Evolutionary conservation across 345 rosid genomes (phyloP).

Genomic region (Syzygium oleosum): DNA sequence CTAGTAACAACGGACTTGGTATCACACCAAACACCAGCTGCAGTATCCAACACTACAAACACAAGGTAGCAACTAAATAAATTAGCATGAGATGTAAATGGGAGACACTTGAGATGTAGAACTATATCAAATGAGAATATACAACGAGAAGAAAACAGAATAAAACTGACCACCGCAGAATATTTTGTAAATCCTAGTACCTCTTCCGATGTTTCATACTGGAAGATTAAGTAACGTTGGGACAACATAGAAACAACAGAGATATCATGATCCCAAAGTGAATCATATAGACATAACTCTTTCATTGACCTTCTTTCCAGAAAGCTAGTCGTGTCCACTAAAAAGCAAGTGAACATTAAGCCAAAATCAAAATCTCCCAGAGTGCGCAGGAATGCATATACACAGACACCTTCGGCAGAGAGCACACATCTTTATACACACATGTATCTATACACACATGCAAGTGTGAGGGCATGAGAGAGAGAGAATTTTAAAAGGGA

Average conservation of each 20-base stretch:
- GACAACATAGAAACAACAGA: background rate
- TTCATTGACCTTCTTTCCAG: background rate
- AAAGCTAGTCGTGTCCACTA: background rate
- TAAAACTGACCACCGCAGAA: background rate
- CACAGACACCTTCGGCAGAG: too few species aligned
- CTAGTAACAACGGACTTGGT: conserved; percentile 95
- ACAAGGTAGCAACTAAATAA: conserved; percentile 3
- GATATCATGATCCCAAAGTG: background rate
- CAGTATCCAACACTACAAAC: conserved; percentile 87
- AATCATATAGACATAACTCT: background rate
- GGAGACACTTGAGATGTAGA: background rate
- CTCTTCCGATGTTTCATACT: background rate
- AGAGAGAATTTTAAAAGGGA: too few species aligned
- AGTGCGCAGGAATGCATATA: background rate
- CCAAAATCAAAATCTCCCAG: background rate
- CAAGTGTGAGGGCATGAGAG: too few species aligned
- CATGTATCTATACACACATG: too few species aligned
- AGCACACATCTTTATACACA: too few species aligned
- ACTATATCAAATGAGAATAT: background rate
- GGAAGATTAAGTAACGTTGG: background rate
- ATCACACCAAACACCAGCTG: conserved; percentile 99
- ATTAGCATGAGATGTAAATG: background rate
- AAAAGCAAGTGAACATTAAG: background rate
- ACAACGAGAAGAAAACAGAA: background rate
- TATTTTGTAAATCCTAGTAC: background rate